Percentiles rank a stretch among this genome's conserved stretches.
phyloP scores from a whole-genome alignment of 2,329 filamentous ascomycete species.

The Exserohilum rostratum region DNA sequence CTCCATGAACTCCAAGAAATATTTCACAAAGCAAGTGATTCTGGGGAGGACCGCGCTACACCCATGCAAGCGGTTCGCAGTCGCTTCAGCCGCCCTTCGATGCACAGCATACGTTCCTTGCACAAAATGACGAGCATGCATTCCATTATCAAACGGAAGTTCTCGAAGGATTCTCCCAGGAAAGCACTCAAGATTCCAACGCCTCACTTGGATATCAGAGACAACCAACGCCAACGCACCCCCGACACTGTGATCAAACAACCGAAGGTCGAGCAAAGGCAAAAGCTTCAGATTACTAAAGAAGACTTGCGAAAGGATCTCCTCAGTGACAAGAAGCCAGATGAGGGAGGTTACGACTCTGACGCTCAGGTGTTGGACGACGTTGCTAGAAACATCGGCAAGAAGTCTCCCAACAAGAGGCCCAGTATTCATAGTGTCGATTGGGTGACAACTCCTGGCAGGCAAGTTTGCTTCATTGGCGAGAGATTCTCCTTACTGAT shows the following conservation, averaged over 20 bases:
- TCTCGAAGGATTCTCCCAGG: slow-evolving; percentile 36
- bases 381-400: slow-evolving; percentile 38
- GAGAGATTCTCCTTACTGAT: slow-evolving; percentile 12
- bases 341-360: slow-evolving; percentile 47
- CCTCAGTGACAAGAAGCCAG: slow-evolving; percentile 38
- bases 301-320: slow-evolving; percentile 40
- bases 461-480: slow-evolving; percentile 19
- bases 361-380: slow-evolving; percentile 47
- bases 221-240: slow-evolving; percentile 11
- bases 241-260: slow-evolving; percentile 36
- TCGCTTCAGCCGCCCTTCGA: slow-evolving; percentile 34
- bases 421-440: slow-evolving; percentile 45
- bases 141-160: slow-evolving; percentile 41
- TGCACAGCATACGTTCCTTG: slow-evolving; percentile 42
- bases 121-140: slow-evolving; percentile 46
- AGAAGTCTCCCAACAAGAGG: slow-evolving; percentile 38
- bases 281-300: slow-evolving; percentile 41
- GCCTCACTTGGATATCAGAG: slow-evolving; percentile 7
- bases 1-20: slow-evolving; percentile 43
- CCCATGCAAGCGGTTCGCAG: slow-evolving; percentile 22
- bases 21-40: slow-evolving; percentile 37
- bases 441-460: slow-evolving; percentile 38
- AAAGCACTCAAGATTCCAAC: slow-evolving; percentile 11
- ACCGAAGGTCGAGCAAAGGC: slow-evolving; percentile 22
- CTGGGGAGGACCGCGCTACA: slow-evolving; percentile 13